phyloP scores from a whole-genome alignment of 1,284 basidiomycete species.

The Volvariella volvacea region DNA sequence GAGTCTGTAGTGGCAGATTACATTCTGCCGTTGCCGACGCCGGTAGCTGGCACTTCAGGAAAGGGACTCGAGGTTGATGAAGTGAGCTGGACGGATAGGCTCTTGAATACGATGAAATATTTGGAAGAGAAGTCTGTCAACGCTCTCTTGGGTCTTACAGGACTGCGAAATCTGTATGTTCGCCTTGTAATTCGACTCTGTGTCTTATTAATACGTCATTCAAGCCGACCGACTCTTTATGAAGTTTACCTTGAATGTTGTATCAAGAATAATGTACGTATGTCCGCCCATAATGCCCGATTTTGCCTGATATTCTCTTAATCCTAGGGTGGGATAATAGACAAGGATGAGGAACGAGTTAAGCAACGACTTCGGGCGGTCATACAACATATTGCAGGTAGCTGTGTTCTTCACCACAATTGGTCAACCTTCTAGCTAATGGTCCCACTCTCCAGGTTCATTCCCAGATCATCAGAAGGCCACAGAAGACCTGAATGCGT shows the following conservation, averaged over 20 bases:
- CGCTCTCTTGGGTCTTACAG: slow-evolving; percentile 56
- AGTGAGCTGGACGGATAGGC: slow-evolving; percentile 77
- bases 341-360: slow-evolving; percentile 64
- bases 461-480: slow-evolving; percentile 74
- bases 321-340: slow-evolving; percentile 79
- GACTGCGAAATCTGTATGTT: slow-evolving; percentile 52
- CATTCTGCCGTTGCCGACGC: slow-evolving; percentile 74
- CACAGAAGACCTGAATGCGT: slow-evolving; percentile 71
- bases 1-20: slow-evolving; percentile 66
- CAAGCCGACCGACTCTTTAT: slow-evolving; percentile 56
- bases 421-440: slow-evolving; percentile 5
- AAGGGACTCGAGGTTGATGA: slow-evolving; percentile 67
- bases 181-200: background rate
- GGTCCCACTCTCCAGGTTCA: slow-evolving; percentile 27
- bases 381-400: slow-evolving; percentile 54
- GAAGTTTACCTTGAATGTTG: slow-evolving; percentile 66
- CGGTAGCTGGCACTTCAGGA: slow-evolving; percentile 34
- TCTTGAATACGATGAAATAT: slow-evolving; percentile 70
- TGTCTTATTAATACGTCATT: background rate
- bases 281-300: slow-evolving; percentile 1
- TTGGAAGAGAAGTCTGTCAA: slow-evolving; percentile 59
- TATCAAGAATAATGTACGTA: slow-evolving; percentile 73
- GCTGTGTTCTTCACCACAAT: slow-evolving; percentile 13
- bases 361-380: slow-evolving; percentile 48
- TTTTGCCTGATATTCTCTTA: background rate